A percentile compares a stretch with the other conserved stretches of the same genome.
Evolutionary conservation across 2,329 filamentous ascomycete genomes (phyloP).

Genomic region (Chaetomiaceae sp.): DNA sequence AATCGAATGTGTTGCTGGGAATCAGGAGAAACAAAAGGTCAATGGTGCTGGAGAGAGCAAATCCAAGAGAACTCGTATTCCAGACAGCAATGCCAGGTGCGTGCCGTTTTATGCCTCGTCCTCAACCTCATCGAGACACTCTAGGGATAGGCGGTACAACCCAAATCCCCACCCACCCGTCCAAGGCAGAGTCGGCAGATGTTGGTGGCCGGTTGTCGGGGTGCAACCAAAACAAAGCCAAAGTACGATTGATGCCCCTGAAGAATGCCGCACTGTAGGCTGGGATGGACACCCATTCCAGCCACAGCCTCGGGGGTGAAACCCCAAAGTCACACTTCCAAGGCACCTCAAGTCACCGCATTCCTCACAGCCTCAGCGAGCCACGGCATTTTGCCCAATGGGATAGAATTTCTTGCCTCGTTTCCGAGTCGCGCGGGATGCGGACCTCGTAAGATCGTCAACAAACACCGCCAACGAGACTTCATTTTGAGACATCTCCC

Average conservation of each 20-base stretch:
- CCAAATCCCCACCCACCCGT: no score
- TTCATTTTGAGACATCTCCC: no score
- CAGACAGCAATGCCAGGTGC: background rate
- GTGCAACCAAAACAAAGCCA: background rate
- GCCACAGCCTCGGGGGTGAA: background rate
- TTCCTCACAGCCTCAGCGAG: background rate
- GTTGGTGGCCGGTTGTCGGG: no score
- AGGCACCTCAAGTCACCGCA: slow-evolving; percentile 1
- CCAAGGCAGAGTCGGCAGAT: no score
- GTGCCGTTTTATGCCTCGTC: background rate
- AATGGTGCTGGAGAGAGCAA: no score
- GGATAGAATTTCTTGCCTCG: background rate
- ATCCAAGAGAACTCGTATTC: background rate
- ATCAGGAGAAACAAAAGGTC: no score
- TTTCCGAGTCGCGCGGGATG: background rate
- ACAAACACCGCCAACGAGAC: background rate
- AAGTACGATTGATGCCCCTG: background rate
- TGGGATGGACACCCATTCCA: background rate
- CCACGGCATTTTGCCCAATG: background rate
- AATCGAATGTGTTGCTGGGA: background rate
- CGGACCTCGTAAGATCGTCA: slow-evolving; percentile 3
- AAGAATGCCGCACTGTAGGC: background rate
- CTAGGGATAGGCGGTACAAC: no score
- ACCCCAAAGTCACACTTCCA: background rate
- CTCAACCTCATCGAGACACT: background rate